Base-by-base conservation (phyloP, 345 rosid genomes). In the Aquilaria yunnanensis region DNA sequence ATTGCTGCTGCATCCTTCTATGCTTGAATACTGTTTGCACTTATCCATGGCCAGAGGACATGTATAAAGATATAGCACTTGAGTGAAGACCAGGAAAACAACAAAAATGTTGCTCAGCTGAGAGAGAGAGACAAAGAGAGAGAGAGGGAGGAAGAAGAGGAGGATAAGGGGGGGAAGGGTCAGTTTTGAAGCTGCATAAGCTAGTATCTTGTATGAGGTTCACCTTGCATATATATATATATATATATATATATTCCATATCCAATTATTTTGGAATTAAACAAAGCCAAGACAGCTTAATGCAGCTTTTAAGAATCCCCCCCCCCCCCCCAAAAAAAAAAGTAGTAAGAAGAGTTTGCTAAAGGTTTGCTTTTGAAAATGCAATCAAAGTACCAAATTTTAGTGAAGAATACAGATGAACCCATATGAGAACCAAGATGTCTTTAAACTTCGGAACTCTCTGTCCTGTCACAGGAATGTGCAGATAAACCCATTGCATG, bases 1-100 rank as follows among this genome's bases (percentile, higher is more conserved):
- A 70, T 79, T 87, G 80, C 90, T 87, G 76, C 90, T 85, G 45
- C 90, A 84, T 60, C 75, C 94, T 82, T 87, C 94, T 9, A 67
- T 56, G 34, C 78, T 60, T 61, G 67, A 60, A 62, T 54, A 70
- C 57, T 68, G 45, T 51, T 76, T 81, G 68, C 47, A 66, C 29
- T 78, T 56, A 32, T 79, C 78, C 75, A 79, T 78, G 56, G 1
- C 4, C 12, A 29, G 54, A 68, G 50, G 33, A 3, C 13, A 12
- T 30, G 43, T 53, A 31, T 63, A 10, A 12, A 55, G 12, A 31
- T 29, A 51, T 5, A 61, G 9, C 12, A 32, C 23, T 23, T 23
- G 23, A 23, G 23, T 23, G 23, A 11, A 13, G 2, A 14, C 47
- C 32, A 50, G 16, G 7, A 51, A 23, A 50, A n/a, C 33, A 49